Percentiles rank a stretch among this genome's conserved stretches.
Conservation (phyloP, 2,329 filamentous ascomycete species). For the Penicillium sp. region DNA sequence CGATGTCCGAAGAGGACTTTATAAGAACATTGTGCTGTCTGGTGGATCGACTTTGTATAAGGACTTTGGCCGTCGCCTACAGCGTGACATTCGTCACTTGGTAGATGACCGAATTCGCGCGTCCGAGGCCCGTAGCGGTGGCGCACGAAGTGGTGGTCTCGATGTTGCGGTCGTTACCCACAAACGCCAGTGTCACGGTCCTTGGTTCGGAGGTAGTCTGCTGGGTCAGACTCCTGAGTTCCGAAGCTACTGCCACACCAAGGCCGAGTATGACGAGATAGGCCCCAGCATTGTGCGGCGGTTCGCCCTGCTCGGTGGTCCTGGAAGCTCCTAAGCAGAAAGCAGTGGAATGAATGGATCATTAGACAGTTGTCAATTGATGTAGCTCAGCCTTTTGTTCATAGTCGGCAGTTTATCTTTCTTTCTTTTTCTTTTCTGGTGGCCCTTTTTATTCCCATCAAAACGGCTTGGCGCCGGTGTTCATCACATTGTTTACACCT, state of each 20-base stretch:
- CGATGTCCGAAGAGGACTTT: constrained; percentile 91
- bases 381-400: constrained; percentile 31
- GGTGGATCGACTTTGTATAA: constrained; percentile 98
- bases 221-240: constrained; percentile 98
- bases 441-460: constrained; percentile 11
- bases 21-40: constrained; percentile 99
- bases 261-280: constrained; percentile 87
- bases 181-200: constrained; percentile 94
- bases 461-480: constrained; percentile 18
- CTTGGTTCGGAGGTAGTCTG: constrained; percentile 97
- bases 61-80: constrained; percentile 92
- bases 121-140: constrained; percentile 87
- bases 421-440: constrained; percentile 14
- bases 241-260: constrained; percentile 97
- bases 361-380: constrained; percentile 24
- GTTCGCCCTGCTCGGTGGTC: constrained; percentile 90
- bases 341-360: constrained; percentile 17
- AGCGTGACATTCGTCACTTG: constrained; percentile 94
- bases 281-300: constrained; percentile 92
- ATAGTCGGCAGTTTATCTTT: constrained; percentile 27
- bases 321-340: constrained; percentile 58
- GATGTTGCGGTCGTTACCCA: constrained; percentile 98
- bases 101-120: constrained; percentile 91
- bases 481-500: constrained; percentile 14
- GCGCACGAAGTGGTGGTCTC: constrained; percentile 87